Percentiles rank a stretch among this genome's conserved stretches.
Evolutionary conservation across 2,329 filamentous ascomycete species (phyloP).

Genomic region (Massarina eburnea): DNA sequence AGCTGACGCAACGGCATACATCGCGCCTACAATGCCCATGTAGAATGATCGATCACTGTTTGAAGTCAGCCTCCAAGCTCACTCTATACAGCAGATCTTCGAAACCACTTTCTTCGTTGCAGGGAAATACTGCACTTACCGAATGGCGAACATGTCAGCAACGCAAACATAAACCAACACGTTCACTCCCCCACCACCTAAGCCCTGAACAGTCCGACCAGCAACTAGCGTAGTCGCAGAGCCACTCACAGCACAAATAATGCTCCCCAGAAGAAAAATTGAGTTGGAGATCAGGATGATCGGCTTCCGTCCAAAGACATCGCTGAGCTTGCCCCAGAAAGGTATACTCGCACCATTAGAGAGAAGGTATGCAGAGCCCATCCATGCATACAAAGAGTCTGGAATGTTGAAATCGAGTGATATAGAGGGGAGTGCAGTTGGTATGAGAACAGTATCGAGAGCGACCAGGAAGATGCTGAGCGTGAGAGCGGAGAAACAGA

Average conservation of each 20-base stretch:
- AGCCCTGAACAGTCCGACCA: conserved; percentile 56
- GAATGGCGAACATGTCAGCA: conserved; percentile 54
- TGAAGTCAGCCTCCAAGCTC: conserved; percentile 6
- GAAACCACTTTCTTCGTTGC: background rate
- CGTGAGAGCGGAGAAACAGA: conserved; percentile 34
- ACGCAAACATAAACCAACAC: conserved; percentile 58
- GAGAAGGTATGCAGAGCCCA: conserved; percentile 55
- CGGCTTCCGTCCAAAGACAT: conserved; percentile 43
- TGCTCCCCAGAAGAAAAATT: conserved; percentile 53
- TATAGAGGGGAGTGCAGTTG: conserved; percentile 68
- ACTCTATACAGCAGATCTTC: background rate
- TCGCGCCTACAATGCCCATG: conserved; percentile 53
- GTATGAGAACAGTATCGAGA: conserved; percentile 59
- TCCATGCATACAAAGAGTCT: conserved; percentile 74
- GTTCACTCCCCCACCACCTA: conserved; percentile 56
- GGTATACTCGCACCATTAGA: conserved; percentile 43
- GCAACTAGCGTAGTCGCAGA: conserved; percentile 57
- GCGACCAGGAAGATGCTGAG: conserved; percentile 46
- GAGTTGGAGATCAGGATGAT: conserved; percentile 37
- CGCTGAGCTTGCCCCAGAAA: conserved; percentile 45
- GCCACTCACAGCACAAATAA: conserved; percentile 52
- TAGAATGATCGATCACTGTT: conserved; percentile 52
- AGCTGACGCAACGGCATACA: conserved; percentile 59
- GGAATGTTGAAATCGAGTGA: conserved; percentile 62
- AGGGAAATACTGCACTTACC: conserved; percentile 19